Percentiles rank a stretch among this genome's conserved stretches.
These are phyloP conservation scores for Aspergillus campestris DNA, from an alignment of 495 filamentous ascomycete species.

Conservation along the genomic window DNA sequence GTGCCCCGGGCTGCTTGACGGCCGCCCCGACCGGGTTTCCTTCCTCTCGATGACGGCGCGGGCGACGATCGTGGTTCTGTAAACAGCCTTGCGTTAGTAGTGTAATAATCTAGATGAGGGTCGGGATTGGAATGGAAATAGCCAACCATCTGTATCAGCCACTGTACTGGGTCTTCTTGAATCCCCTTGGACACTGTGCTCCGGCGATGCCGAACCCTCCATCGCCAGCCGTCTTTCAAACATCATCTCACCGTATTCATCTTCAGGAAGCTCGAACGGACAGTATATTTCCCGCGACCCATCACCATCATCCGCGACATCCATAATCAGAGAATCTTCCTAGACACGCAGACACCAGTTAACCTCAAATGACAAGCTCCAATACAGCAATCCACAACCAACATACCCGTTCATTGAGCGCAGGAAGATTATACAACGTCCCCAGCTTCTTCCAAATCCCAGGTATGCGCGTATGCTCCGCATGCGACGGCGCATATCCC, in stretches of 20 bases:
- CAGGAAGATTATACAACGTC: conserved; percentile 78
- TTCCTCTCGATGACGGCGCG: conserved; percentile 34
- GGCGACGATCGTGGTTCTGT: conserved; percentile 44
- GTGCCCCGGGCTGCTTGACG: conserved; percentile 31
- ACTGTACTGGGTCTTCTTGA: conserved; percentile 38
- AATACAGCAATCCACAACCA: background rate
- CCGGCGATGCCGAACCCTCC: conserved; percentile 49
- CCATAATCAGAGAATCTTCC: conserved; percentile 45
- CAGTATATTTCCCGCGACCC: conserved; percentile 45
- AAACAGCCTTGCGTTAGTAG: conserved; percentile 6
- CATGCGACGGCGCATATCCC: conserved; percentile 59
- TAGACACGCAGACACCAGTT: conserved; percentile 8
- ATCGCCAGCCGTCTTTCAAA: conserved; percentile 56
- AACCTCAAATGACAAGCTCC: background rate
- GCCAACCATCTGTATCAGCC: conserved; percentile 47
- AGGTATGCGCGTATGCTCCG: conserved; percentile 75
- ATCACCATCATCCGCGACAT: conserved; percentile 55
- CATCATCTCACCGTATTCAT: conserved; percentile 70
- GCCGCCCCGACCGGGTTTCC: conserved; percentile 30
- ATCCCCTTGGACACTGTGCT: conserved; percentile 38
- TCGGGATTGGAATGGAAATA: conserved; percentile 5
- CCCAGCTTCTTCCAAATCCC: conserved; percentile 87
- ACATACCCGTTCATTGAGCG: conserved; percentile 73
- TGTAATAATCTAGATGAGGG: background rate
- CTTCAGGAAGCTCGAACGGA: conserved; percentile 68